Evolutionary conservation across 768 basidiomycete genomes (phyloP).

Genomic region (Hygrophorus russula): DNA sequence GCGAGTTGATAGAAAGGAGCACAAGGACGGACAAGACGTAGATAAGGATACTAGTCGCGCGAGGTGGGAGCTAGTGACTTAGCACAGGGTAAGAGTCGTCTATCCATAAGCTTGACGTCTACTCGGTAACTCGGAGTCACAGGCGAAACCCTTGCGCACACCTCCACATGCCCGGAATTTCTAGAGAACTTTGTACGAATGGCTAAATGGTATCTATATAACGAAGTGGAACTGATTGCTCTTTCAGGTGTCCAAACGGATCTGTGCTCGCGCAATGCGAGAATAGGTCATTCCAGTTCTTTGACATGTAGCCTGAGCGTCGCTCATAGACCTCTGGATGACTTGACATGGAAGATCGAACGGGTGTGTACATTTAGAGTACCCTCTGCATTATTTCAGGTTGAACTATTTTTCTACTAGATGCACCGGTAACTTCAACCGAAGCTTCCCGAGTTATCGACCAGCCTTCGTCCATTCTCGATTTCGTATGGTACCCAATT

Average conservation of each 20-base stretch:
- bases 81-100: not conserved
- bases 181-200: slow-evolving; percentile 40
- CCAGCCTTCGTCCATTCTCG: slow-evolving; percentile 66
- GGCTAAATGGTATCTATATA: slow-evolving; percentile 37
- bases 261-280: slow-evolving; percentile 64
- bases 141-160: too few relatives aligned
- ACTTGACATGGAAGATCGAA: not conserved
- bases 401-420: too few relatives aligned
- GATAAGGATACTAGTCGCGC: slow-evolving; percentile 40
- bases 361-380: too few relatives aligned
- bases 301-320: slow-evolving; percentile 26
- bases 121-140: too few relatives aligned
- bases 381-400: too few relatives aligned
- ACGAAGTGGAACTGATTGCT: not conserved
- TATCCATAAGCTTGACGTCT: not conserved
- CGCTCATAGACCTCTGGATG: not conserved
- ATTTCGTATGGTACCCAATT: slow-evolving; percentile 77
- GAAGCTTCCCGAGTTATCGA: slow-evolving; percentile 12
- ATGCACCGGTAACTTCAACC: not conserved
- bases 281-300: slow-evolving; percentile 50
- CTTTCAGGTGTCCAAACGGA: slow-evolving; percentile 64
- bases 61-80: slow-evolving; percentile 33
- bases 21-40: slow-evolving; percentile 48
- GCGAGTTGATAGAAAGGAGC: slow-evolving; percentile 63
- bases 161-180: too few relatives aligned